phyloP scores from a whole-genome alignment of 768 basidiomycete genomes.

The Phylloporus arenicola region DNA sequence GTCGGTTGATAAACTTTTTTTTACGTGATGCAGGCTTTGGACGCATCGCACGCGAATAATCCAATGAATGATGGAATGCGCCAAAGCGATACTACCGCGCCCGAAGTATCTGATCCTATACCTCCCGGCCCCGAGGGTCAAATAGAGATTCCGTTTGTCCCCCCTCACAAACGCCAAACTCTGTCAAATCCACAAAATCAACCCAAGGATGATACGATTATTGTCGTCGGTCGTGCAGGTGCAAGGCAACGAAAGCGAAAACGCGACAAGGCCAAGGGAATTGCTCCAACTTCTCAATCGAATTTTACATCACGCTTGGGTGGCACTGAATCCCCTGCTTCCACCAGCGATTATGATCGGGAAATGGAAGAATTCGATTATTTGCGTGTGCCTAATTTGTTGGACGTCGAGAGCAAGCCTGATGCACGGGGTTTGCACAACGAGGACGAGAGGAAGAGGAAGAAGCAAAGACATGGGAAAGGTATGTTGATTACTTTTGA shows the following conservation, averaged over 20 bases:
- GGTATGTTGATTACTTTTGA: constrained; percentile 20
- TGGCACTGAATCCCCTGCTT: constrained; percentile 4
- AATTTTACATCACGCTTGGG: constrained; percentile 2
- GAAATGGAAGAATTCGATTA: constrained; percentile 61
- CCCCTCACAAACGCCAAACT: constrained; percentile 50
- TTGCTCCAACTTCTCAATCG: neutral
- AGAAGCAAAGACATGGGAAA: constrained; percentile 48
- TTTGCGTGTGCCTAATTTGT: constrained; percentile 58
- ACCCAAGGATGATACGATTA: constrained; percentile 56
- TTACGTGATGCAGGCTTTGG: constrained; percentile 4
- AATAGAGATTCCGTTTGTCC: constrained; percentile 76
- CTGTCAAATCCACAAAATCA: constrained; percentile 8
- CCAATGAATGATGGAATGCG: constrained; percentile 1
- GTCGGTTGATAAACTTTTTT: constrained; percentile 4
- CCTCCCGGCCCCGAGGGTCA: constrained; percentile 38
- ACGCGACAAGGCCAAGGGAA: constrained; percentile 17
- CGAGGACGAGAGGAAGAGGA: constrained; percentile 37
- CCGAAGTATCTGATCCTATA: constrained; percentile 11
- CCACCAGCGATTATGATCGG: constrained; percentile 12
- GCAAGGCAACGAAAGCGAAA: constrained; percentile 62
- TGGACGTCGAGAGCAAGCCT: constrained; percentile 51
- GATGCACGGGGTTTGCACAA: constrained; percentile 18
- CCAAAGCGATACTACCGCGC: neutral
- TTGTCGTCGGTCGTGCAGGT: constrained; percentile 62
- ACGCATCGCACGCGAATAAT: neutral